phyloP scores from a whole-genome alignment of 176 grass and related monocot species.

The Oryza nivara region DNA sequence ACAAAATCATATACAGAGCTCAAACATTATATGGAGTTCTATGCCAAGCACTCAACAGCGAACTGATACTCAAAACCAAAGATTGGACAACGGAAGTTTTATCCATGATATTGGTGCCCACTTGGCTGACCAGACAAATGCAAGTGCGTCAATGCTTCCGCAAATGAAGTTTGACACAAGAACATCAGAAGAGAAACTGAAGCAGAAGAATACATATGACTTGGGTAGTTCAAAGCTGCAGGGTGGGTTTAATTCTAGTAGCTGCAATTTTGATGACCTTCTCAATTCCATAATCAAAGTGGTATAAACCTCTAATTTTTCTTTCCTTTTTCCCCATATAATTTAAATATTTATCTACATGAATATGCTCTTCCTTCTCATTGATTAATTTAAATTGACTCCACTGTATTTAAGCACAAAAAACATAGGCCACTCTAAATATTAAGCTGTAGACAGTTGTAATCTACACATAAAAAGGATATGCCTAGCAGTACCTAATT shows the following conservation, averaged over 20 bases:
- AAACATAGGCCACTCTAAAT: not conserved
- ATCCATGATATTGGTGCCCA: constrained; percentile 40
- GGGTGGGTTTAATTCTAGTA: constrained; percentile 56
- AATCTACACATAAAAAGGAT: not conserved
- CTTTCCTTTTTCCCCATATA: not conserved
- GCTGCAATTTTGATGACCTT: constrained; percentile 73
- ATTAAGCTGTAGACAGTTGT: not conserved
- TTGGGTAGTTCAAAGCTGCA: constrained; percentile 57
- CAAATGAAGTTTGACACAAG: constrained; percentile 48
- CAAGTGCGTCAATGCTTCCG: constrained; percentile 32
- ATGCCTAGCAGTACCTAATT: not conserved
- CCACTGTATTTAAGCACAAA: not conserved
- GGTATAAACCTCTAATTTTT: constrained; percentile 53
- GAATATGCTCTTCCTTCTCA: not conserved
- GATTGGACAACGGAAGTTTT: constrained; percentile 43
- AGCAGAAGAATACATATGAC: constrained; percentile 56
- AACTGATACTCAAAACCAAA: constrained; percentile 28
- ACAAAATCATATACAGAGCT: constrained; percentile 45
- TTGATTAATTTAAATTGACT: not conserved
- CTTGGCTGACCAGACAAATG: constrained; percentile 45
- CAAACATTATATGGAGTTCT: not conserved
- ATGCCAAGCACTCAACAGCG: not conserved
- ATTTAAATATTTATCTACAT: not conserved
- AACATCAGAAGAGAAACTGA: constrained; percentile 46
- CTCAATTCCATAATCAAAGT: constrained; percentile 89